Base-by-base conservation (phyloP, 345 rosid genomes). In the Tarenaya hassleriana region DNA sequence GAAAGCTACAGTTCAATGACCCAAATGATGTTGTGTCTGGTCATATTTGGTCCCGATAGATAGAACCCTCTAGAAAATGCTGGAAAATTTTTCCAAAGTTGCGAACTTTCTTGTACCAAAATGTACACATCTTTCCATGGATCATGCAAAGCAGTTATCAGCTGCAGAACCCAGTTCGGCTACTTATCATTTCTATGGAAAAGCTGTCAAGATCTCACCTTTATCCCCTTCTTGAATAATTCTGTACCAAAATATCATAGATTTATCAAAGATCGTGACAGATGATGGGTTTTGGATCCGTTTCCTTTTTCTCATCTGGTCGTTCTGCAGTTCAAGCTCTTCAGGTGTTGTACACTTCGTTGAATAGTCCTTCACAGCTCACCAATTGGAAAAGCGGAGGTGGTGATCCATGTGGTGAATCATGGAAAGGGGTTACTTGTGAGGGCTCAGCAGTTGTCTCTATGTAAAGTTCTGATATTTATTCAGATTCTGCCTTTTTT, bases 391-490 rank as follows among this genome's bases (percentile, higher is more conserved):
- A 78, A 48, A 75, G 45, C 66, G 66, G 48, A 13, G 89, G 85
- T 27, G 89, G 86, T 12, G 99, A 92, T 80, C 99, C 97, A n/a
- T 94, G 99, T 65, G 70, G 68, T 52, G 97, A 88, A 69, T 78
- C 97, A 49, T 94, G 99, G 99, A 82, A 73, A 77, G 99, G 99
- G 54, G 67, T 94, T 48, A 70, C 76, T 24, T 94, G 99, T 50
- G 78, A 80, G 34, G 94, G 81, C 45, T 88, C 99, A 2, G 84
- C 95, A 44, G 89, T 94, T 47, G 89, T 88, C 53, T 75, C 97
- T 31, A 64, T 88, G 99, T 94, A 82, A 38, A 75, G 1, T 48
- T 16, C 56, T 31, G 15, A 39, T 16, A 52, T n/a, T 39, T 0
- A n/a, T 19, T 24, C 29, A 24, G 2, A 24, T 5, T 2, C 5